Evolutionary conservation across 108 stramenopile genomes (phyloP).

Genomic region (Conticribra weissflogii): DNA sequence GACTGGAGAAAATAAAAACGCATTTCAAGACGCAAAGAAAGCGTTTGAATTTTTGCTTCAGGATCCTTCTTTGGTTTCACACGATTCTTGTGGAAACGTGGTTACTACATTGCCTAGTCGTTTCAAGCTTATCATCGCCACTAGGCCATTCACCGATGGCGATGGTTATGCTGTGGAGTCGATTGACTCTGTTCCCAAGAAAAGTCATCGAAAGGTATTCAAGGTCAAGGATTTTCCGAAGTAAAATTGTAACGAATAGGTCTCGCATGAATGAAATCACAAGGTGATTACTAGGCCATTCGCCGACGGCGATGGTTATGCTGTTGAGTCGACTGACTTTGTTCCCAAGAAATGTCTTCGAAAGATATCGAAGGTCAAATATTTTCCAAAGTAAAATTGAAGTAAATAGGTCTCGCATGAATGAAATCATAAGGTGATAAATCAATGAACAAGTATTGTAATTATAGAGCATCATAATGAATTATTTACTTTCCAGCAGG

Average conservation of each 20-base stretch:
- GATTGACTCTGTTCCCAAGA: neutral
- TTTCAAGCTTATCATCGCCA: constrained; percentile 41
- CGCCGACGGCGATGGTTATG: constrained; percentile 30
- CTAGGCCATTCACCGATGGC: constrained; percentile 19
- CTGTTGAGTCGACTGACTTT: neutral
- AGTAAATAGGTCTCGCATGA: neutral
- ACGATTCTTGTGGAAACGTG: constrained; percentile 36
- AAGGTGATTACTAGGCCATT: constrained; percentile 23
- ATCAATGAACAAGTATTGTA: too few species aligned
- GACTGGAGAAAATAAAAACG: constrained; percentile 33
- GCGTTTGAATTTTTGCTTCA: constrained; percentile 32
- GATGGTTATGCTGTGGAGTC: constrained; percentile 20
- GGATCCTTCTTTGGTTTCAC: constrained; percentile 36
- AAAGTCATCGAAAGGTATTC: constrained; percentile 6
- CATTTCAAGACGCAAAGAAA: constrained; percentile 16
- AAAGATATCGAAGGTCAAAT: constrained; percentile 20
- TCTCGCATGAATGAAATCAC: too few species aligned
- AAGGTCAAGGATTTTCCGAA: constrained; percentile 40
- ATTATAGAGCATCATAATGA: too few species aligned
- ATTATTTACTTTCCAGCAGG: too few species aligned
- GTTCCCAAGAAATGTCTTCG: neutral
- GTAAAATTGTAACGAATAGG: constrained; percentile 3
- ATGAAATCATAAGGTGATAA: too few species aligned
- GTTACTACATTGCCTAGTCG: constrained; percentile 35
- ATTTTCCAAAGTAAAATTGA: constrained; percentile 28